Base-by-base conservation (phyloP, 106 monocot genomes). In the Apostasia shenzhenica region DNA sequence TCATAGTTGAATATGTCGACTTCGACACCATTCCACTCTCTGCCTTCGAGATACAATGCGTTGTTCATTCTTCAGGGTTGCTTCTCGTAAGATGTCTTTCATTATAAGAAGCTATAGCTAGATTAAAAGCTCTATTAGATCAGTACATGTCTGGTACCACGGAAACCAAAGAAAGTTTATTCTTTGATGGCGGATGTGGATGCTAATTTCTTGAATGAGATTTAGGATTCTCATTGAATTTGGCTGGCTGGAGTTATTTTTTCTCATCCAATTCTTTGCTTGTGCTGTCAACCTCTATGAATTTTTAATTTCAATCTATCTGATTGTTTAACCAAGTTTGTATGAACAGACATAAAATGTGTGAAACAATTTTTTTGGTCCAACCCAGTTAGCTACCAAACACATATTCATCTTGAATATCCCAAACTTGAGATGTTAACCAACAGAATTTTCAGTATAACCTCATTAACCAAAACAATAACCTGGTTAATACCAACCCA, bases 31-130 rank as follows among this genome's bases (percentile, higher is more conserved):
- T 56, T 79, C 40, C 62, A 53, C 0, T 55, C 66, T 5, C 65
- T 82, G 42, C 58, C 78, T 37, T 83, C 92, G 1, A 45, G 85
- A 0, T 99, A 99, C 69, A 73, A 89, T 3, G 92, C 92, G 2
- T 66, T 99, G 89, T 86, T 99, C 50, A 99, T 87, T 11, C 90
- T 92, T 0, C 89, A 90, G 66, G 97, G 97, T 7, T 74, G 97
- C 72, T 99, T 99, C 61, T 68, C 90, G 9, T 93, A 90, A 72
- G 97, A 99, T 69, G 65, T 99, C 53, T 82, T 92, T 72, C 82
- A 92, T 8, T 99, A 92, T 67, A 61, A 83, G 41, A 78, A 75
- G 53, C 66, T 83, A 10, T 49, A 55, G 5, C 43, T 68, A 7
- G 58, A 80, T 11, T 72, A 79, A 77, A 89, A 67, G 76, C 70